These are phyloP conservation scores for Pythium pectinolyticum DNA, from an alignment of 352 stramenopile species.

Conservation along the genomic window DNA sequence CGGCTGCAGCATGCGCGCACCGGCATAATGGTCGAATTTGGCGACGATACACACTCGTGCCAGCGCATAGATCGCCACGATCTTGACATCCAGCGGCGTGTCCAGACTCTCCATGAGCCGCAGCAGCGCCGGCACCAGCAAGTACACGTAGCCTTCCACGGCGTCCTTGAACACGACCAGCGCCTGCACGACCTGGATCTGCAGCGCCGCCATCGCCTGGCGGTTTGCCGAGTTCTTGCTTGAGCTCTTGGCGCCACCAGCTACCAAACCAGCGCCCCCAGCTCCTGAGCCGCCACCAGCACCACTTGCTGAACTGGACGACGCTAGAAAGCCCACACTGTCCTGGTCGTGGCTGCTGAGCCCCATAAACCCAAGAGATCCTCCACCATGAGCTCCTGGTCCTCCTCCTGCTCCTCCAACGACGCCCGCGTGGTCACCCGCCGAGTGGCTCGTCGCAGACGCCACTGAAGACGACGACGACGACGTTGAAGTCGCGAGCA, in stretches of 20 bases:
- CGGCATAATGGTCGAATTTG: conserved; percentile 80
- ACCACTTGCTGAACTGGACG: too few species aligned
- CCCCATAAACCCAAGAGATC: too few species aligned
- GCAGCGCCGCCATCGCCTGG: conserved; percentile 44
- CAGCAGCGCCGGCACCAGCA: conserved; percentile 92
- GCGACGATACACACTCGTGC: conserved; percentile 63
- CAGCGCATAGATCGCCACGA: conserved; percentile 69
- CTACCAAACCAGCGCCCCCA: background rate
- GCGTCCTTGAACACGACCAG: conserved; percentile 91
- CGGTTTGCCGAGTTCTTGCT: too few species aligned
- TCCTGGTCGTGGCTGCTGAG: too few species aligned
- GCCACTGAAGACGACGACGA: conserved; percentile 1
- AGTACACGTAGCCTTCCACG: conserved; percentile 93
- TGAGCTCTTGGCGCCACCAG: conserved; percentile 11
- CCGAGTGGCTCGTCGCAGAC: too few species aligned
- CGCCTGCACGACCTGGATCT: conserved; percentile 84
- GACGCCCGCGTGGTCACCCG: too few species aligned
- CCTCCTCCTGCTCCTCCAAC: too few species aligned
- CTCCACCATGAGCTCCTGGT: too few species aligned
- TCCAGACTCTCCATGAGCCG: conserved; percentile 92
- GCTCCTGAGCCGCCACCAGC: background rate
- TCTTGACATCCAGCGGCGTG: conserved; percentile 76
- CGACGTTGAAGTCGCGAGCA: conserved; percentile 20
- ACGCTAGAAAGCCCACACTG: too few species aligned
- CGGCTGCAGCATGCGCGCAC: conserved; percentile 67